Base-by-base conservation (phyloP, 768 basidiomycete genomes). In the Fomitopsis pulvina region DNA sequence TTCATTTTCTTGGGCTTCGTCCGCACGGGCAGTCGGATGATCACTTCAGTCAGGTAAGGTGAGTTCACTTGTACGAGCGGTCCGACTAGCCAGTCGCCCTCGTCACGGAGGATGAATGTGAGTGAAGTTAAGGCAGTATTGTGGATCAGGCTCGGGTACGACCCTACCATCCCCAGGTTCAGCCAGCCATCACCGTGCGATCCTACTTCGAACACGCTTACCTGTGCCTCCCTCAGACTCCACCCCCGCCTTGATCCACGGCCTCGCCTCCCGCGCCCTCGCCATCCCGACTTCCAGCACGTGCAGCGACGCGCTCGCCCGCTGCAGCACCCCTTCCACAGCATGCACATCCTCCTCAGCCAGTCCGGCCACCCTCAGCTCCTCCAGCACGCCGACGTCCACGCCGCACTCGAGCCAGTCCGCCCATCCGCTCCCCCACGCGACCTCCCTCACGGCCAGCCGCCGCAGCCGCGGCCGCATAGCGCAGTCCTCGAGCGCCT, bases 401-500 rank as follows among this genome's bases (percentile, higher is more conserved):
- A 25, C 18, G 47, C 39, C n/a, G n/a, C n/a, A n/a, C n/a, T n/a
- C 22, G 8, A 48, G 47, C 47, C 47, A 48, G 37, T 22, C 38
- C n/a, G 34, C 47, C 18, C 39, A 24, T 9, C 9, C 37, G 7
- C 12, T 25, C 37, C 18, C 12, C 24, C 34, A 27, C 7, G 4
- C 5, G 24, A 40, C 37, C n/a, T 40, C 38, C 14, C 45, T 16
- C 45, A 48, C 10, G 20, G 9, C 2, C 24, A 48, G 38, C n/a
- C 9, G 18, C 21, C 18, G 5, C 14, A 48, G 47, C 12, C 16
- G 20, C 21, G 40, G 37, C 10, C 37, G 32, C 18, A 14, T 11
- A 5, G 39, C 32, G 37, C 22, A 5, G 25, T 16, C 21, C 9
- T 20, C 14, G 37, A 38, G 30, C 37, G 47, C 26, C 4, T 20